These are phyloP conservation scores for Psilocybe azurescens DNA, from an alignment of 768 basidiomycete genomes.

Conservation along the genomic window DNA sequence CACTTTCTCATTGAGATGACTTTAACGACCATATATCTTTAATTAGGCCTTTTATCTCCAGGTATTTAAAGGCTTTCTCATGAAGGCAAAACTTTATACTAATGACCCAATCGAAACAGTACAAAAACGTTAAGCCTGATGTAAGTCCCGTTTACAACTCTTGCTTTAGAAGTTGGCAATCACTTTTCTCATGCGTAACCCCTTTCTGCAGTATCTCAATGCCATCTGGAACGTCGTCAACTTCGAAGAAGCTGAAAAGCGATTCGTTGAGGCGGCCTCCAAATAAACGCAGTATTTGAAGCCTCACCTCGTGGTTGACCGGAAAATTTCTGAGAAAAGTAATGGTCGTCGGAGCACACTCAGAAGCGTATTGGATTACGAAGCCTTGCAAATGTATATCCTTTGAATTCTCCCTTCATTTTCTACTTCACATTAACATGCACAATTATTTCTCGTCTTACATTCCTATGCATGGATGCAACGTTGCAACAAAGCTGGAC, in stretches of 20 bases:
- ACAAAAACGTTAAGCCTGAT: constrained; percentile 92
- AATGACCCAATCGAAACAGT: constrained; percentile 47
- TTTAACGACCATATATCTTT: constrained; percentile 8
- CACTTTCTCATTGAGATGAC: neutral
- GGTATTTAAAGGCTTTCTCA: constrained; percentile 31
- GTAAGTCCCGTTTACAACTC: constrained; percentile 52
- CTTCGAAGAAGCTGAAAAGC: constrained; percentile 88
- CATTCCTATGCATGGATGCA: too few species aligned
- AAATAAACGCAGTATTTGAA: constrained; percentile 1
- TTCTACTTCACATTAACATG: neutral
- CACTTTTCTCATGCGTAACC: neutral
- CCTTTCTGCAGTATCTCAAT: constrained; percentile 47
- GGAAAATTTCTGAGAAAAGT: neutral
- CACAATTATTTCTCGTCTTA: too few species aligned
- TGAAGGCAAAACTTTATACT: neutral
- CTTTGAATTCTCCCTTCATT: neutral
- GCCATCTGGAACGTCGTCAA: constrained; percentile 98
- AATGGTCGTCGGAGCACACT: too few species aligned
- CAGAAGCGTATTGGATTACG: too few species aligned
- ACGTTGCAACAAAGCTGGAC: too few species aligned
- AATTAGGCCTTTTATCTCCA: constrained; percentile 76
- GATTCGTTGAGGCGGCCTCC: constrained; percentile 42
- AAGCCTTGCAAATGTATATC: neutral
- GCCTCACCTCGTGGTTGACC: neutral
- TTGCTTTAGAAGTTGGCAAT: neutral